Base-by-base conservation (phyloP, 371 early-diverging fungal species). In the Apophysomyces sp. region DNA sequence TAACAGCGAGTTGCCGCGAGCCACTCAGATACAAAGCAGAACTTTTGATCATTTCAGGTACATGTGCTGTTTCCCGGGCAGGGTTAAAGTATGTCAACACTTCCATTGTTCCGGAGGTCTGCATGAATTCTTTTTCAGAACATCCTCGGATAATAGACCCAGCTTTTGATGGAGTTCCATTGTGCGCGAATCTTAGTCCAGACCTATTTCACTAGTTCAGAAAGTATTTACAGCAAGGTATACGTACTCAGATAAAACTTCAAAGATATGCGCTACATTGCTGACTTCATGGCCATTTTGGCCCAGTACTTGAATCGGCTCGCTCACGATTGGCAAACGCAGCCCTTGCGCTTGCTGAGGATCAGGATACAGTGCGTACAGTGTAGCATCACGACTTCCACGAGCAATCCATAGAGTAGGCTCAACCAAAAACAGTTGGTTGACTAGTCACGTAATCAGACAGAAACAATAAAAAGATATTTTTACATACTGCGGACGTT, bases 1-100 rank as follows among this genome's bases (percentile, higher is more conserved):
- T 71, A 30, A 81, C 76, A 31, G 84, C 89, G 52, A 87, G 69
- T 65, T 91, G 88, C 4, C 77, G 71, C 1, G 87, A 82, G 32
- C 68, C 65, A 24, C 65, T 56, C 61, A 90, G 58, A 52, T 78
- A 82, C 18, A 81, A 26, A 7, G 77, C 68, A 2, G 82, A 61
- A 55, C 82, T 82, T 54, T 76, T 77, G 31, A 88, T 60, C 41
- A 82, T 84, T 34, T 26, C 31, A 15, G 58, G 66, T 41, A 56
- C 41, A 24, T 52, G 63, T 4, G 36, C 60, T 11, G 59, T 31
- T 21, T 39, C 12, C 12, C 34, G 57, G 16, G 44, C 62, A 31
- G 49, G 16, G 11, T 71, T 71, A 3, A 76, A 28, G 11, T 67
- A 79, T 13, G 72, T 60, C 7, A 56, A 66, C 0, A 79, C 31